Percentiles rank a stretch among this genome's conserved stretches.
These are phyloP conservation scores for Penicillium nucicola DNA, from an alignment of 495 filamentous ascomycete species.

Conservation along the genomic window DNA sequence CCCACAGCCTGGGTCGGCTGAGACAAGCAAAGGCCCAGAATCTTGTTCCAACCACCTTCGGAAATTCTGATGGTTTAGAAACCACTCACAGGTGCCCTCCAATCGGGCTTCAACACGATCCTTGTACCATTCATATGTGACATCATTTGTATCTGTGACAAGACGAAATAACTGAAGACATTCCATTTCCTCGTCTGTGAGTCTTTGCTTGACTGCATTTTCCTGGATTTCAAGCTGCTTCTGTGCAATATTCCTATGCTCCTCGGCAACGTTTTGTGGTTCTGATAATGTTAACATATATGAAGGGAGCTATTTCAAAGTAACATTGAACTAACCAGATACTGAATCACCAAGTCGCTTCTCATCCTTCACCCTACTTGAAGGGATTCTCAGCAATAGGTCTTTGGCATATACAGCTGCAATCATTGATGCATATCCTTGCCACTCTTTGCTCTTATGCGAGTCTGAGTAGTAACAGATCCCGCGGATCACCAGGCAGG, in stretches of 20 bases:
- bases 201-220: conserved; percentile 4
- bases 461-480: too few relatives aligned
- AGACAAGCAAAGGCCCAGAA: too few relatives aligned
- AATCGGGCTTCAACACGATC: conserved; percentile 12
- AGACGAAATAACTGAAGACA: conserved; percentile 33
- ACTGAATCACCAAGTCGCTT: conserved; percentile 29
- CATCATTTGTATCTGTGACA: conserved; percentile 11
- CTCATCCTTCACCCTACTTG: conserved; percentile 27
- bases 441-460: too few relatives aligned
- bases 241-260: conserved; percentile 1
- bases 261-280: not conserved
- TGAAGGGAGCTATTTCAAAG: not conserved
- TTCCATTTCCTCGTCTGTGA: conserved; percentile 19
- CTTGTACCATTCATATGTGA: conserved; percentile 18
- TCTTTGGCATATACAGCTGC: too few relatives aligned
- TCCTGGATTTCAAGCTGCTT: conserved; percentile 13
- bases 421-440: too few relatives aligned
- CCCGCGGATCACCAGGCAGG: too few relatives aligned
- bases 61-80: not conserved
- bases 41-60: not conserved
- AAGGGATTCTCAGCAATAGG: conserved; percentile 19
- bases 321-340: conserved; percentile 12
- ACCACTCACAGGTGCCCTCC: conserved; percentile 29
- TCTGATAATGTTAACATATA: not conserved
- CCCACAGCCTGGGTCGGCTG: too few relatives aligned